Base-by-base conservation (phyloP, 2,329 filamentous ascomycete genomes). In the Ilyonectria destructans region DNA sequence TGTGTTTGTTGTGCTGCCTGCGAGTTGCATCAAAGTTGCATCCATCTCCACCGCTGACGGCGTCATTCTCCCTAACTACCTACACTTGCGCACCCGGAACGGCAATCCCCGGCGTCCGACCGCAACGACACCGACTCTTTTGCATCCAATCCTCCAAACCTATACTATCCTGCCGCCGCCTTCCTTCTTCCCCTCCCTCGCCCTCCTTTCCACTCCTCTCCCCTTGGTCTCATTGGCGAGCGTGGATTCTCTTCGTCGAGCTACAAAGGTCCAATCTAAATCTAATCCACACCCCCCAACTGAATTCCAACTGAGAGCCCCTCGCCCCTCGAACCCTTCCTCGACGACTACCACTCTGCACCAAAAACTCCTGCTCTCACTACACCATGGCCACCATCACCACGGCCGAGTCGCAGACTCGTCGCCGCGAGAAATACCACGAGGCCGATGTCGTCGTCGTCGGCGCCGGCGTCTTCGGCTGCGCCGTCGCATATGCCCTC, bases 381-480 rank as follows among this genome's bases (percentile, higher is more conserved):
- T 73, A 70, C 75, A 80, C 78, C 74, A 81, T 76, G 72, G 74
- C 75, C 67, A 73, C 79, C 51, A 68, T 75, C 52, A 77, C 80
- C 67, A 71, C 80, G 58, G 71, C 75, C 64, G 83, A 84, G 67
- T 80, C 81, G 74, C 82, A 83, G 67, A 79, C 81, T 69, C 81
- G 86, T 71, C 85, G 89, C 68, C 85, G 89, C 71, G 79, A 84
- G 56, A 80, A 83, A 64, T 84, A 89, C 79, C 89, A 91, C 78
- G 89, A 91, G 77, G 89, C 89, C 70, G 96, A 99, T 77, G 91
- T 97, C 40, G 93, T 98, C 48, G 92, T 99, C 59, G 92, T 99
- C 43, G 96, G 96, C 72, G 96, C 94, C 3, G 96, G 96, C 62
- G 88, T 98, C 66, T 90, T 97, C 70, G 96, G 96, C 46, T 97